Conservation (phyloP, 345 rosid species). For the Euphorbia peplus region DNA sequence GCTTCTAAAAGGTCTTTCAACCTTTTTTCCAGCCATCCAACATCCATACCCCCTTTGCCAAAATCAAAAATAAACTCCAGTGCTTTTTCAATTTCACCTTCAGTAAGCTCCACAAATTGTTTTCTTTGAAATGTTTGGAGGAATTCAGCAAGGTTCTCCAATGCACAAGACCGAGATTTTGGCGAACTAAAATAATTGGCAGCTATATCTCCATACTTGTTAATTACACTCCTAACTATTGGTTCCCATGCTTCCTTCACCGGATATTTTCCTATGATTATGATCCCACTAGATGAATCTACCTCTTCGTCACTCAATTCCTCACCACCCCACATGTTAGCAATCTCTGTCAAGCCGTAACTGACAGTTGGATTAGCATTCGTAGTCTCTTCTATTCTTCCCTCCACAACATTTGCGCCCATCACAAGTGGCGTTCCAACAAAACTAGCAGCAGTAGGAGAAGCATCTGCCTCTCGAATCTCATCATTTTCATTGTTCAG, state of each 20-base stretch:
- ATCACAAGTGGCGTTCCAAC: too few relatives aligned
- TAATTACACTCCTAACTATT: neutral
- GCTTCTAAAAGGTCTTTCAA: constrained; percentile 9
- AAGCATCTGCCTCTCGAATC: too few relatives aligned
- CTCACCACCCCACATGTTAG: neutral
- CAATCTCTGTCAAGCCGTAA: constrained; percentile 16
- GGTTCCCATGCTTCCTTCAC: constrained; percentile 10
- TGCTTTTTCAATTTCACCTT: neutral
- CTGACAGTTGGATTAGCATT: neutral
- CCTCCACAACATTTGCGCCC: neutral
- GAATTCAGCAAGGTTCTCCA: constrained; percentile 7
- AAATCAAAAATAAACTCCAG: constrained; percentile 1
- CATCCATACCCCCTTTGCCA: constrained; percentile 1
- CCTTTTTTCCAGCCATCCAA: constrained; percentile 11
- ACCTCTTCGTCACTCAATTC: constrained; percentile 5
- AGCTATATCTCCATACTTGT: constrained; percentile 15
- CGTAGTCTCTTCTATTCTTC: neutral
- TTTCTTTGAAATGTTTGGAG: neutral
- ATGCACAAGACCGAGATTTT: neutral
- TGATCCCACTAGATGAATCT: neutral
- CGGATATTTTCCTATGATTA: neutral
- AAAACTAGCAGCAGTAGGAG: too few relatives aligned
- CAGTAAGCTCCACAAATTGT: neutral
- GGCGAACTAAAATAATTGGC: neutral
- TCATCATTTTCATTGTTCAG: neutral